Percentiles rank a stretch among this genome's conserved stretches.
Conservation (phyloP, 2,329 filamentous ascomycete genomes). For the Cercospora zeae-maydis region DNA sequence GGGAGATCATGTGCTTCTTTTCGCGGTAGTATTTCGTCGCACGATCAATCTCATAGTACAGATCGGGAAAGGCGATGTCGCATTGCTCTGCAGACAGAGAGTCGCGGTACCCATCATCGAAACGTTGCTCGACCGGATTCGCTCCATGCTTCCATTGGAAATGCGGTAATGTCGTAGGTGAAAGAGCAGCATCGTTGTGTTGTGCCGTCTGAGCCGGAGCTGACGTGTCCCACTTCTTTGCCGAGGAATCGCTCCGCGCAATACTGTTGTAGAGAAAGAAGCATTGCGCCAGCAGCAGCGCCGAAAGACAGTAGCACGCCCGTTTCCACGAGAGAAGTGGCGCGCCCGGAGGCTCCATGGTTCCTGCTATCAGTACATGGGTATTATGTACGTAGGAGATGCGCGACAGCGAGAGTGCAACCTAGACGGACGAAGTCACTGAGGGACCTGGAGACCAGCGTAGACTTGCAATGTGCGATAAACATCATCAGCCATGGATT, state of each 20-base stretch:
- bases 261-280: constrained; percentile 1
- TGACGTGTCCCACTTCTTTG: not conserved
- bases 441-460: not conserved
- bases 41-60: constrained; percentile 32
- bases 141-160: not conserved
- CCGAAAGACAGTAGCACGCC: not conserved
- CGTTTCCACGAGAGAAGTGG: not conserved
- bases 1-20: constrained; percentile 19
- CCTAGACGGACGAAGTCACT: not conserved
- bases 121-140: not conserved
- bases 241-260: not conserved
- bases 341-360: constrained; percentile 5
- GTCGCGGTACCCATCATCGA: constrained; percentile 2
- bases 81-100: constrained; percentile 23
- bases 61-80: constrained; percentile 27
- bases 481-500: too few relatives aligned
- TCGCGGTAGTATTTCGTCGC: constrained; percentile 25
- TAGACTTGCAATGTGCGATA: not conserved
- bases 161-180: not conserved
- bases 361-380: not conserved
- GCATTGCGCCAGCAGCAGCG: not conserved
- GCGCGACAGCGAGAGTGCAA: not conserved
- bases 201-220: not conserved
- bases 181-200: not conserved
- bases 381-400: not conserved